Percentiles rank a stretch among this genome's conserved stretches.
Evolutionary conservation across 768 basidiomycete species (phyloP).

Genomic region (Suillus discolor): DNA sequence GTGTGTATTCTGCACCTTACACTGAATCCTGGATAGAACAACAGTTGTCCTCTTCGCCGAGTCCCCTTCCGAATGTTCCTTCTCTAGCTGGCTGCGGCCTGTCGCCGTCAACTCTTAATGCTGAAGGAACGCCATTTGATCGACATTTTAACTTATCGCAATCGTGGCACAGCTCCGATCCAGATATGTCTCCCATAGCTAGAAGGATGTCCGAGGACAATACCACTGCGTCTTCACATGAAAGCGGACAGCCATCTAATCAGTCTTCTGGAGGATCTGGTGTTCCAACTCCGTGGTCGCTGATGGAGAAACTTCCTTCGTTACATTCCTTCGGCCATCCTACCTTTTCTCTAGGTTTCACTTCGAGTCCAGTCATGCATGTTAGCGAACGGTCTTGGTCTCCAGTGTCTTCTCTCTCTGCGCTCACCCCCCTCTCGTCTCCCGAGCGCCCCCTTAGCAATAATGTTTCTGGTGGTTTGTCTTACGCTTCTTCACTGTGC

Average conservation of each 20-base stretch:
- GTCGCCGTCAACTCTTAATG: constrained; percentile 30
- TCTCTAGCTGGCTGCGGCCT: constrained; percentile 24
- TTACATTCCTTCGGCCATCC: constrained; percentile 21
- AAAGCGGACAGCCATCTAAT: constrained; percentile 2
- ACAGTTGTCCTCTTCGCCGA: constrained; percentile 29
- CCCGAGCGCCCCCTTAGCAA: constrained; percentile 12
- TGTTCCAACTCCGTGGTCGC: constrained; percentile 21
- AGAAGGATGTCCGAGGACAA: constrained; percentile 12
- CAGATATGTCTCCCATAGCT: constrained; percentile 27
- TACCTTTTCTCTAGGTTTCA: constrained; percentile 2
- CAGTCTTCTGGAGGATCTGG: constrained; percentile 14
- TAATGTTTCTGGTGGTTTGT: not conserved
- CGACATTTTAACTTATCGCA: constrained; percentile 28
- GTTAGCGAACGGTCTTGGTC: constrained; percentile 21
- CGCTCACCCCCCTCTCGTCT: constrained; percentile 34
- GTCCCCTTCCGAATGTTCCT: constrained; percentile 26
- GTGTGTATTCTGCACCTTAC: constrained; percentile 1
- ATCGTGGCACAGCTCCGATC: constrained; percentile 19
- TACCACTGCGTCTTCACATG: constrained; percentile 3
- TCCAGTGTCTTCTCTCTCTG: constrained; percentile 29
- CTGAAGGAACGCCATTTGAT: constrained; percentile 31
- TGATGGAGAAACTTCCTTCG: constrained; percentile 32
- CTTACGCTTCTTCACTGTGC: not conserved
- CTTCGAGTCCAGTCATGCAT: constrained; percentile 5
- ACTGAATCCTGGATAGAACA: constrained; percentile 9